Evolutionary conservation across 768 basidiomycete species (phyloP).

Genomic region (Tylopilus felleus): DNA sequence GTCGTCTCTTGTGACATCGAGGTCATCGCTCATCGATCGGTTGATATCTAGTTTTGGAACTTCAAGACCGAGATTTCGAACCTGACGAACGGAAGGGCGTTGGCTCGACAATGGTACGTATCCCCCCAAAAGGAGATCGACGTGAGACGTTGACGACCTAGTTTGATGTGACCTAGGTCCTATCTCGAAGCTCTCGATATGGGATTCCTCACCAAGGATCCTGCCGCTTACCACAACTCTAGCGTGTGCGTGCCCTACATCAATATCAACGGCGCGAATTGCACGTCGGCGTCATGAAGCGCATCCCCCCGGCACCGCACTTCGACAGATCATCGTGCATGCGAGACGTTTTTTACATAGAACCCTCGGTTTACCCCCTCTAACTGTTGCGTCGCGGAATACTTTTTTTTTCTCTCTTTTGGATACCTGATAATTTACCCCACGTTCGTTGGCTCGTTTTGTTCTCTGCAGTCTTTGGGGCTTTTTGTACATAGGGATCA

Average conservation of each 20-base stretch:
- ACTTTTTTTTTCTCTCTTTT: neutral
- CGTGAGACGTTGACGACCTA: neutral
- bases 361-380: neutral
- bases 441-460: conserved; percentile 4
- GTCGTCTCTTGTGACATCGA: neutral
- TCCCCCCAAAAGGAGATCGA: neutral
- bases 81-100: conserved; percentile 40
- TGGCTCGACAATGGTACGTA: conserved; percentile 63
- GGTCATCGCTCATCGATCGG: neutral
- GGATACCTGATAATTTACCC: neutral
- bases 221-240: conserved; percentile 50
- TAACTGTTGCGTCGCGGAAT: neutral
- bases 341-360: no score
- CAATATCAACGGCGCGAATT: conserved; percentile 26
- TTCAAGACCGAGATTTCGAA: conserved; percentile 65
- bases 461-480: neutral
- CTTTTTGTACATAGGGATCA: neutral
- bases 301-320: neutral
- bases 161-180: conserved; percentile 44
- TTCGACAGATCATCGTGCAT: no score
- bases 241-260: conserved; percentile 61
- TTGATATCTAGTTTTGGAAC: conserved; percentile 55
- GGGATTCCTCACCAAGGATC: conserved; percentile 64
- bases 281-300: conserved; percentile 6
- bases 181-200: conserved; percentile 58